Evolutionary conservation across 228 moss, liverwort and hornwort genomes (phyloP).

Genomic region (Sphagnum fallax): DNA sequence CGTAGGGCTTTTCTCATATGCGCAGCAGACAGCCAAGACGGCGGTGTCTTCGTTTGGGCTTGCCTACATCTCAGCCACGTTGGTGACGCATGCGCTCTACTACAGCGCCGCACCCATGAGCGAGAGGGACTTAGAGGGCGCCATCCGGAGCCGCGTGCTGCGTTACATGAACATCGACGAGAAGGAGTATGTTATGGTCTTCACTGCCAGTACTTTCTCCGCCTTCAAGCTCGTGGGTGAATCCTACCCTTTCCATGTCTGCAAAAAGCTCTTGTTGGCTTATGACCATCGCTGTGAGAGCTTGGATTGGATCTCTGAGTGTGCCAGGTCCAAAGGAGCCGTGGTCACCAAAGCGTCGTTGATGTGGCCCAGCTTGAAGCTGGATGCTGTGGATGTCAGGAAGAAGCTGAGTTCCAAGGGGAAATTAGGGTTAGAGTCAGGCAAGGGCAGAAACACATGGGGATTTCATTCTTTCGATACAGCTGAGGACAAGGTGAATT

Average conservation of each 20-base stretch:
- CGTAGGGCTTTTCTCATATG: constrained; percentile 45
- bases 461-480: constrained; percentile 9
- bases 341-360: constrained; percentile 27
- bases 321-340: constrained; percentile 44
- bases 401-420: constrained; percentile 36
- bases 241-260: constrained; percentile 49
- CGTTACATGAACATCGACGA: constrained; percentile 60
- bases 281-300: constrained; percentile 49
- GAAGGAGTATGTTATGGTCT: constrained; percentile 55
- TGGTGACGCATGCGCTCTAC: constrained; percentile 54
- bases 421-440: constrained; percentile 8
- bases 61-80: constrained; percentile 46
- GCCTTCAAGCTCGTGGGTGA: constrained; percentile 62
- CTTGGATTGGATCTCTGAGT: constrained; percentile 47
- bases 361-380: constrained; percentile 48
- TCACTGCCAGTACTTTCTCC: constrained; percentile 46
- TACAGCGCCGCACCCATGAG: not conserved
- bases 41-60: constrained; percentile 32
- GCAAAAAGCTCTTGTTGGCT: constrained; percentile 40
- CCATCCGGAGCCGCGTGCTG: constrained; percentile 41
- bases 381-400: constrained; percentile 36
- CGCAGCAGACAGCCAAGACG: constrained; percentile 29
- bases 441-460: constrained; percentile 9
- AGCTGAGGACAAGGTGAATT: not conserved
- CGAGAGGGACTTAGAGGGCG: constrained; percentile 42